Percentiles rank a stretch among this genome's conserved stretches.
Conservation (phyloP, 208 protist genomes). For the Porcisia deanei region DNA sequence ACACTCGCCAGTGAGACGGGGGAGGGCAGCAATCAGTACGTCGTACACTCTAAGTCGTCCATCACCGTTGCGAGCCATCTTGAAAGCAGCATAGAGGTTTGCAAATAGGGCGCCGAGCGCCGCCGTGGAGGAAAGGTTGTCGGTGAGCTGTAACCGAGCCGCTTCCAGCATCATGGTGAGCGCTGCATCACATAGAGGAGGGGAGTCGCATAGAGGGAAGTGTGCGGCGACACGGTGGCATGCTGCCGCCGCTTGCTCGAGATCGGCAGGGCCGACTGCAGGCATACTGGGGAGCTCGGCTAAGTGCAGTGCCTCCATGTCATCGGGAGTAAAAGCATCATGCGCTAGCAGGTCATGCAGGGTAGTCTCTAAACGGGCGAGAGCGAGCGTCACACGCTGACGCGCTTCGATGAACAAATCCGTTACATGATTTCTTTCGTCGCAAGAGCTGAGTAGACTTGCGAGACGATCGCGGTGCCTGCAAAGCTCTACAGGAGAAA, state of each 20-base stretch:
- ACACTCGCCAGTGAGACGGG: not conserved
- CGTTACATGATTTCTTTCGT: not conserved
- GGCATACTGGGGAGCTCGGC: not conserved
- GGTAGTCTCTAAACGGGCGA: constrained; percentile 17
- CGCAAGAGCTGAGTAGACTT: not conserved
- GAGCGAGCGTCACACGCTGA: constrained; percentile 1
- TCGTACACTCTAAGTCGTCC: constrained; percentile 5
- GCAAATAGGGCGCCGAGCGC: not conserved
- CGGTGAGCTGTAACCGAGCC: not conserved
- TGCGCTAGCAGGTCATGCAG: constrained; percentile 14
- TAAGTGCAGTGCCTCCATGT: constrained; percentile 6
- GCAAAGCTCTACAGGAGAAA: constrained; percentile 17
- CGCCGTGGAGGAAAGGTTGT: not conserved
- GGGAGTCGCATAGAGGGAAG: not conserved
- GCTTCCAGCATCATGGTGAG: constrained; percentile 9
- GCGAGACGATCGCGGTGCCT: not conserved
- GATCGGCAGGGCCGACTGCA: constrained; percentile 6
- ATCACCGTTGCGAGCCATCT: constrained; percentile 1
- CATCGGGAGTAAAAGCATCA: not conserved
- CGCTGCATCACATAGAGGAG: constrained; percentile 1
- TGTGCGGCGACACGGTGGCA: constrained; percentile 11
- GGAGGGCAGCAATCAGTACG: not conserved
- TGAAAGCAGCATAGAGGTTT: constrained; percentile 6
- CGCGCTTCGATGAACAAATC: not conserved
- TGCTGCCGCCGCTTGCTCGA: constrained; percentile 18